Evolutionary conservation across 495 filamentous ascomycete genomes (phyloP), one percentile per base, ranked within the genome.

Genomic region (Podospora pseudopauciseta): DNA sequence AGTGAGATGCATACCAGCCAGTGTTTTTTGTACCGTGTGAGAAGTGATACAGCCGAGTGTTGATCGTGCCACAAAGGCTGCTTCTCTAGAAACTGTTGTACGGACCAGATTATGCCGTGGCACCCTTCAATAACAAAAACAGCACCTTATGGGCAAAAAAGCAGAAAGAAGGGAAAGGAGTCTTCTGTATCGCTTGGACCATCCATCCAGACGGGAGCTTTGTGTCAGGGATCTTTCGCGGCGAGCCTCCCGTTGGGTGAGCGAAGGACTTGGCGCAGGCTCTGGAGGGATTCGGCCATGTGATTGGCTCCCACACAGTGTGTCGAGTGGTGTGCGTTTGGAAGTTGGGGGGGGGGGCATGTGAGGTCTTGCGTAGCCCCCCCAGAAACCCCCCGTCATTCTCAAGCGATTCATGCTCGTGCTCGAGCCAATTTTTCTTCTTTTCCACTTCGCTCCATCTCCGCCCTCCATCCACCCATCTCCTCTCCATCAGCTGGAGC

Each of bases 291-390:
- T 44, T 64, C 62, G 62, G n/a, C 27, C 15, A 18, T 49, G 30
- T 44, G 62, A 64, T 64, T 64, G 28, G 62, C 62, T 64, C 30
- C 30, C n/a, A 34, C n/a, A 34, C 19, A 53, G 39, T 64, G 19
- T 64, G 30, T 64, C 32, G 20, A 27, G 7, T 20, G 34, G 7
- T 20, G 34, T 44, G 62, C 23, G n/a, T 58, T 58, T 19, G 55
- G 55, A 26, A 5, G 20, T 58, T 56, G 0, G 54, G 23, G 54
- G 20, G 55, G 23, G 55, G 55, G n/a, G n/a, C n/a, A 58, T 20
- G 55, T 58, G 55, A 26, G 55, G n/a, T 26, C 55, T 58, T 58
- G 55, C 55, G n/a, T 23, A 4, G 55, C 55, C 55, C 55, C 54
- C 54, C 54, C 16, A 23, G 1, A 23, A 0, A 23, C 19, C 54